Evolutionary conservation across 108 stramenopile genomes (phyloP).

Genomic region (Stephanodiscus triporus): DNA sequence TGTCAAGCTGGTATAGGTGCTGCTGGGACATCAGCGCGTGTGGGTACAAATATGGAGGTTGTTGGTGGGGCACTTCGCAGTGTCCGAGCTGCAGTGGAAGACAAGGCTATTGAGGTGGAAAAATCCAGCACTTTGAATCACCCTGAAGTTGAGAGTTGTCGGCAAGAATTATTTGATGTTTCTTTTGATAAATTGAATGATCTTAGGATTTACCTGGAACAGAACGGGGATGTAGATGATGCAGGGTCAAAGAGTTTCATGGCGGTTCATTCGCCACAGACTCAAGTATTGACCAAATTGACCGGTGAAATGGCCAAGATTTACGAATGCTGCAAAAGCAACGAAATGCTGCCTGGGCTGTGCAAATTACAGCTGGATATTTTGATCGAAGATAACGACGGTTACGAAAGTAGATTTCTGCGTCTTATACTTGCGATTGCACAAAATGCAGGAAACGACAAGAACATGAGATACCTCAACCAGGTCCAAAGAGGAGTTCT

Average conservation of each 20-base stretch:
- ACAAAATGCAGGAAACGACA: constrained; percentile 43
- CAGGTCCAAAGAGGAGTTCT: constrained; percentile 75
- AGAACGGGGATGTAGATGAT: constrained; percentile 22
- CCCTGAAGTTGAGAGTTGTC: constrained; percentile 29
- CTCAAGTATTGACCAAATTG: constrained; percentile 74
- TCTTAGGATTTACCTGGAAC: constrained; percentile 58
- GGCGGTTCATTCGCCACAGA: constrained; percentile 54
- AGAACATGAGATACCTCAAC: constrained; percentile 63
- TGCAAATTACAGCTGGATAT: constrained; percentile 36
- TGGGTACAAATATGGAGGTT: constrained; percentile 90
- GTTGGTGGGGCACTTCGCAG: constrained; percentile 83
- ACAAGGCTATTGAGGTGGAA: constrained; percentile 5
- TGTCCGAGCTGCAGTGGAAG: constrained; percentile 47
- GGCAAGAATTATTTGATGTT: constrained; percentile 61
- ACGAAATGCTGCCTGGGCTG: constrained; percentile 59
- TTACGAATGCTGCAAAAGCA: constrained; percentile 83
- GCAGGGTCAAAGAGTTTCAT: constrained; percentile 14
- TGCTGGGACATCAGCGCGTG: constrained; percentile 71
- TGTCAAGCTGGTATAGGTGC: constrained; percentile 74
- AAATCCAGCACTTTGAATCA: constrained; percentile 12
- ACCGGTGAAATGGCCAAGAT: constrained; percentile 63
- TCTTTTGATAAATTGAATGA: constrained; percentile 65
- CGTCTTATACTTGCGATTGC: constrained; percentile 55
- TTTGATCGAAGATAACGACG: constrained; percentile 36
- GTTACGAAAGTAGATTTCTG: constrained; percentile 66